Percentiles rank a stretch among this genome's conserved stretches.
phyloP scores from a whole-genome alignment of 202 grass and related monocot genomes.

The Dendrocalamus latiflorus region DNA sequence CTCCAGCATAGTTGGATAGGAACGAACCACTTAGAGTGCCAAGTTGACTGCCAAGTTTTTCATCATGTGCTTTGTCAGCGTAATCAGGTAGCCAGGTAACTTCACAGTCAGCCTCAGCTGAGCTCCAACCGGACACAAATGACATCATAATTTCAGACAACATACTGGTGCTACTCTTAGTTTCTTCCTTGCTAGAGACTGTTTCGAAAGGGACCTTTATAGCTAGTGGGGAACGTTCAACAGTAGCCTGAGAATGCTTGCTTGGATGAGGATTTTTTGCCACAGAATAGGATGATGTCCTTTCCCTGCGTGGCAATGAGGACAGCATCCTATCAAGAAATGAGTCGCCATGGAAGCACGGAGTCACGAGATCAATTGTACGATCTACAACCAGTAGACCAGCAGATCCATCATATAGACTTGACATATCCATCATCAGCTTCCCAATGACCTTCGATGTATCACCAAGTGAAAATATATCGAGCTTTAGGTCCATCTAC shows the following conservation, averaged over 20 bases:
- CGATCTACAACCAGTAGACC: slow-evolving; percentile 88
- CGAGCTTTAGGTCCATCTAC: slow-evolving; percentile 95
- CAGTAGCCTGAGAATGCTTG: slow-evolving; percentile 31
- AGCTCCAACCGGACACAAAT: slow-evolving; percentile 84
- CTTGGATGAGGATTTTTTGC: no score
- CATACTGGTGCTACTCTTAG: slow-evolving; percentile 26
- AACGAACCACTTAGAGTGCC: slow-evolving; percentile 59
- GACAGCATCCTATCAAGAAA: no score
- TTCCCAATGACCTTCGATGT: slow-evolving; percentile 89
- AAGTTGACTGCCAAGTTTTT: slow-evolving; percentile 24
- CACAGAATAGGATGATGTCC: no score
- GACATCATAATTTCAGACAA: slow-evolving; percentile 64
- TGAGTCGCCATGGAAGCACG: slow-evolving; percentile 77
- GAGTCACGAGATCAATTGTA: slow-evolving; percentile 89
- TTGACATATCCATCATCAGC: slow-evolving; percentile 98
- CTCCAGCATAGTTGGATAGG: slow-evolving; percentile 67
- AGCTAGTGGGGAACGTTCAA: slow-evolving; percentile 62
- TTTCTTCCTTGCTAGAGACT: slow-evolving; percentile 56
- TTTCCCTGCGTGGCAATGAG: no score
- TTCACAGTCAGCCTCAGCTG: slow-evolving; percentile 40
- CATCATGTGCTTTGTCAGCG: slow-evolving; percentile 35
- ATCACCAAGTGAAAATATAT: slow-evolving; percentile 93
- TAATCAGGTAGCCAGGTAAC: slow-evolving; percentile 43
- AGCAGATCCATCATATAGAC: slow-evolving; percentile 91
- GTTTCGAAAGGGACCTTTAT: slow-evolving; percentile 68